Conservation (phyloP, 2,329 filamentous ascomycete genomes). For the Teratosphaeria viscida region DNA sequence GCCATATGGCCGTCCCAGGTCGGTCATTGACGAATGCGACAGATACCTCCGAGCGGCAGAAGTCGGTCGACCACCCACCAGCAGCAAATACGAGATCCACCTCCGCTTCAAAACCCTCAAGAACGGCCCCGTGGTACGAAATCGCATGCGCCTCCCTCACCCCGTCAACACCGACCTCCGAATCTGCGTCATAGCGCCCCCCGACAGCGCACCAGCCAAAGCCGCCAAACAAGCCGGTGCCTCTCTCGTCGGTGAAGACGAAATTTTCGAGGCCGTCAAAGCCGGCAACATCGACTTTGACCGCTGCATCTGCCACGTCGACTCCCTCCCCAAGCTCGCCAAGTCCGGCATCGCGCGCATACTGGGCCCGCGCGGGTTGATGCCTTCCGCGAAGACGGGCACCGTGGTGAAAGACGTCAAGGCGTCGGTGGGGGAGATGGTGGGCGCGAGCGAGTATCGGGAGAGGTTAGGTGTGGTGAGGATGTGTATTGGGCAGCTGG, state of each 20-base stretch:
- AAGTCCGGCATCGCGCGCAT: constrained; percentile 72
- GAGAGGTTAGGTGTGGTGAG: constrained; percentile 76
- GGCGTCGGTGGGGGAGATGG: constrained; percentile 65
- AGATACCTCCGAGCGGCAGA: constrained; percentile 89
- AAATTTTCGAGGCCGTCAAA: constrained; percentile 69
- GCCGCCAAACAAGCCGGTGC: constrained; percentile 73
- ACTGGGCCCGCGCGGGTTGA: constrained; percentile 79
- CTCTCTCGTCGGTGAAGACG: constrained; percentile 71
- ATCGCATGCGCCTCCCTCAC: constrained; percentile 77
- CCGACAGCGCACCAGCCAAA: constrained; percentile 61
- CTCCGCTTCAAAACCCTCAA: constrained; percentile 74
- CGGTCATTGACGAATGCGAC: constrained; percentile 1
- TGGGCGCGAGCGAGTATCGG: constrained; percentile 76
- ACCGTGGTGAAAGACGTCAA: constrained; percentile 78
- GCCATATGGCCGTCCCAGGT: neutral
- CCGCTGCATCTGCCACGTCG: constrained; percentile 72
- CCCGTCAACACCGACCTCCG: constrained; percentile 79
- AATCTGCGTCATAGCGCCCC: constrained; percentile 85
- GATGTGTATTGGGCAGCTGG: constrained; percentile 83
- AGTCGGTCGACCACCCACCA: constrained; percentile 65
- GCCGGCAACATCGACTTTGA: constrained; percentile 74
- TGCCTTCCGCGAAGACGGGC: constrained; percentile 81
- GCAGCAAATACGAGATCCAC: constrained; percentile 79
- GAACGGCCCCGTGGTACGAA: constrained; percentile 78
- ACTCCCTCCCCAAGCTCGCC: constrained; percentile 66